Evolutionary conservation across 2,329 filamentous ascomycete genomes (phyloP).

Genomic region (Aspergillus ibericus): DNA sequence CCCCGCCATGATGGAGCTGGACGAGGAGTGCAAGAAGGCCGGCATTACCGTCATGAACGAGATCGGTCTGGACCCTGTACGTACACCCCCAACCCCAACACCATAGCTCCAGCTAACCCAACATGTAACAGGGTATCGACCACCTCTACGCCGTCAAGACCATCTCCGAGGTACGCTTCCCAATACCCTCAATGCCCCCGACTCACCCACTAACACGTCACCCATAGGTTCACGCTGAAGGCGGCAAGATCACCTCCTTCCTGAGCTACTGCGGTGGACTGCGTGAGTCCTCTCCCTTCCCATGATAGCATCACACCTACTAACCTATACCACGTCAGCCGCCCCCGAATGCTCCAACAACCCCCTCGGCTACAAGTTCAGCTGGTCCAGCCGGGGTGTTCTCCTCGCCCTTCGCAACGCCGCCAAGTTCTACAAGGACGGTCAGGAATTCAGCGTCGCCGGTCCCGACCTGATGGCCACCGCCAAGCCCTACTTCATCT

Average conservation of each 20-base stretch:
- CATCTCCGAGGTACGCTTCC: conserved; percentile 54
- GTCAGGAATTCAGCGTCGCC: conserved; percentile 67
- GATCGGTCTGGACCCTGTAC: conserved; percentile 64
- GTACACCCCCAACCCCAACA: conserved; percentile 2
- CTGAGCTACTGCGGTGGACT: conserved; percentile 82
- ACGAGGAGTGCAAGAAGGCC: conserved; percentile 78
- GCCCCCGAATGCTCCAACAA: conserved; percentile 77
- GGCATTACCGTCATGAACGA: conserved; percentile 98
- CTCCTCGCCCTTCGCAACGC: conserved; percentile 81
- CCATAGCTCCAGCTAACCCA: conserved; percentile 2
- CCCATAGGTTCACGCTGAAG: conserved; percentile 73
- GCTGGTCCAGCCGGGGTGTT: conserved; percentile 77
- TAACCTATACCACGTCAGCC: conserved; percentile 24
- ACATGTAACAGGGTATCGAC: conserved; percentile 35
- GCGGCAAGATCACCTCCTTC: conserved; percentile 83
- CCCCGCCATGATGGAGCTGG: conserved; percentile 86
- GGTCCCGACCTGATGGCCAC: conserved; percentile 75
- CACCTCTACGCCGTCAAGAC: conserved; percentile 78
- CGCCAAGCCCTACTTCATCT: conserved; percentile 88
- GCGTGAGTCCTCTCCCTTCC: conserved; percentile 23
- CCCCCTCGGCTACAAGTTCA: conserved; percentile 92
- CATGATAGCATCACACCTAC: neutral
- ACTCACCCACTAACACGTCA: neutral
- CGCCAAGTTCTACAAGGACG: conserved; percentile 80
- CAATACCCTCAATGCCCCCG: neutral